phyloP scores from a whole-genome alignment of 495 filamentous ascomycete species.

The Lichenothelia convexa region DNA sequence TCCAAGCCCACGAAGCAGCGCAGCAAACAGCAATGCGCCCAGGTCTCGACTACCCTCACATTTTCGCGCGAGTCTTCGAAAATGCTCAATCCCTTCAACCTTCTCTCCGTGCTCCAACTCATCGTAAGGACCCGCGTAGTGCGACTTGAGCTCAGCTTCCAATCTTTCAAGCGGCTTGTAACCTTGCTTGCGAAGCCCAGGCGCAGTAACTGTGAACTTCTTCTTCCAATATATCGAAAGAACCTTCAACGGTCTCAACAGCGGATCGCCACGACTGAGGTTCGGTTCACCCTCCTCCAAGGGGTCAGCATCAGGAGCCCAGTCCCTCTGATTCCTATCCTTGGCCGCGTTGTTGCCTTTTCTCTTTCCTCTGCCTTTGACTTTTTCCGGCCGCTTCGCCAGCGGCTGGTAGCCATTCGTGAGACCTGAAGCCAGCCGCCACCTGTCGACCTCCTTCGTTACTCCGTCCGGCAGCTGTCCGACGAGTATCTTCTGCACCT shows the following conservation, averaged over 20 bases:
- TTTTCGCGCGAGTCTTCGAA: conserved; percentile 45
- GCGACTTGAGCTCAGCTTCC: conserved; percentile 45
- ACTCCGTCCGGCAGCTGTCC: conserved; percentile 46
- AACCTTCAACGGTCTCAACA: conserved; percentile 58
- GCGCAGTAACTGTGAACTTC: conserved; percentile 57
- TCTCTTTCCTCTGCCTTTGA: conserved; percentile 4
- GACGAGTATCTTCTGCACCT: conserved; percentile 60
- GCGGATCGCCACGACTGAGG: conserved; percentile 62
- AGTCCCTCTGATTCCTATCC: conserved; percentile 40
- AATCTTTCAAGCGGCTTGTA: conserved; percentile 57
- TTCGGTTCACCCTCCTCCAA: conserved; percentile 51
- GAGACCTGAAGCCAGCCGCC: conserved; percentile 48
- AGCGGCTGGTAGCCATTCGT: conserved; percentile 23
- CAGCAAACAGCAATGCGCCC: conserved; percentile 79
- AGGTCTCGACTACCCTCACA: conserved; percentile 75
- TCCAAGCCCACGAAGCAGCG: conserved; percentile 63
- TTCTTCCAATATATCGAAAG: conserved; percentile 76
- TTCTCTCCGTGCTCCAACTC: conserved; percentile 53
- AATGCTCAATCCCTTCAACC: conserved; percentile 42
- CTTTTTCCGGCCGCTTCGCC: conserved; percentile 3
- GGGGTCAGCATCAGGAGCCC: conserved; percentile 50
- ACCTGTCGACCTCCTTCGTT: conserved; percentile 56
- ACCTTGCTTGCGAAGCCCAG: conserved; percentile 72
- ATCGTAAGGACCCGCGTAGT: conserved; percentile 42
- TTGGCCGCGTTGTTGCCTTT: conserved; percentile 9